phyloP scores from a whole-genome alignment of 2,329 filamentous ascomycete species.

The Arthrobotrys sphaeroides region DNA sequence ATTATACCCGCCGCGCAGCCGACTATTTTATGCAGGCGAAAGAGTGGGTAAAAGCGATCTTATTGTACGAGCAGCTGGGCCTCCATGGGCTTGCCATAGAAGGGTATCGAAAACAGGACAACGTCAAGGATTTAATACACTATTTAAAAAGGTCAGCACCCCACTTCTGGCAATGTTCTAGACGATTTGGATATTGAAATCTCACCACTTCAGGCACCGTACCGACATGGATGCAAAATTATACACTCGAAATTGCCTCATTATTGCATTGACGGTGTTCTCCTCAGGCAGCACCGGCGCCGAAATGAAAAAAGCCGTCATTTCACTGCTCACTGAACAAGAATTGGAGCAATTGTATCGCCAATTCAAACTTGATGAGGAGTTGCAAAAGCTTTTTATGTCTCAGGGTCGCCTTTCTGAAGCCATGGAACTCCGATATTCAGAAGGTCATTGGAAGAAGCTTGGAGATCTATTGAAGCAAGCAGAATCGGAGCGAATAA shows the following conservation, averaged over 20 bases:
- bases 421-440: conserved; percentile 9
- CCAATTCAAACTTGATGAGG: conserved; percentile 14
- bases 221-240: neutral
- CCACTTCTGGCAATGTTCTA: no score
- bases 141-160: conserved; percentile 9
- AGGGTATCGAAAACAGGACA: conserved; percentile 8
- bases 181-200: no score
- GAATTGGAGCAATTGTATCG: conserved; percentile 19
- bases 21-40: neutral
- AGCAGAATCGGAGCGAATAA: neutral
- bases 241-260: neutral
- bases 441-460: neutral
- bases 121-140: neutral
- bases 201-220: neutral
- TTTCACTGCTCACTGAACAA: neutral
- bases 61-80: neutral
- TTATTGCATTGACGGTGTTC: neutral
- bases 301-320: conserved; percentile 3
- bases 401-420: conserved; percentile 5
- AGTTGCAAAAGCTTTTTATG: neutral
- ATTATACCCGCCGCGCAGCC: conserved; percentile 2
- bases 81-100: neutral
- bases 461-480: neutral
- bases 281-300: neutral
- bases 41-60: neutral